phyloP scores from a whole-genome alignment of 1,284 basidiomycete species.

The Moniliophthora roreri region DNA sequence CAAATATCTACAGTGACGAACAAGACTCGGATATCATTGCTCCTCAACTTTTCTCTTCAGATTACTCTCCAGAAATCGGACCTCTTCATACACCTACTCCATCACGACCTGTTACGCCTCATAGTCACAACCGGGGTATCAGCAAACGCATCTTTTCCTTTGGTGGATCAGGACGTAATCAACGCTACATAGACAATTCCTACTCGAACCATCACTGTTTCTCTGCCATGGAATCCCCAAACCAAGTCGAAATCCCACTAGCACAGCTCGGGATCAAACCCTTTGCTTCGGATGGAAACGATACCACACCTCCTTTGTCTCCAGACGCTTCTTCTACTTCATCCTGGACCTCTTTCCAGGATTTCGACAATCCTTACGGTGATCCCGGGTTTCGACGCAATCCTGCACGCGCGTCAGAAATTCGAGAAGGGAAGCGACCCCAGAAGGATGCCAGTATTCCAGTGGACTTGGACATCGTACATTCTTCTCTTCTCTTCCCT shows the following conservation, averaged over 20 bases:
- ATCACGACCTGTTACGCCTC: slow-evolving; percentile 9
- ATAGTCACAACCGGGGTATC: neutral
- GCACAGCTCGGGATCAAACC: neutral
- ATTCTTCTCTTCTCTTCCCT: slow-evolving; percentile 1
- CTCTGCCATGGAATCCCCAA: neutral
- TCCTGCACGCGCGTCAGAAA: slow-evolving; percentile 17
- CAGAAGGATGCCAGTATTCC: too few species aligned
- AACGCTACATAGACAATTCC: neutral
- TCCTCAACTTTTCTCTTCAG: slow-evolving; percentile 5
- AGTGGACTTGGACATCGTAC: too few species aligned
- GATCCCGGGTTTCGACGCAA: neutral
- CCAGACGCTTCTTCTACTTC: neutral
- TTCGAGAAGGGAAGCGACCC: slow-evolving; percentile 26
- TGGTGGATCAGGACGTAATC: slow-evolving; percentile 1
- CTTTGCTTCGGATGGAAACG: neutral
- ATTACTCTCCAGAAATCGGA: neutral
- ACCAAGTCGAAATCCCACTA: neutral
- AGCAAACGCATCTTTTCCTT: neutral
- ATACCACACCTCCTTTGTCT: slow-evolving; percentile 10
- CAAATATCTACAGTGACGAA: neutral
- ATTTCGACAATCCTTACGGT: neutral
- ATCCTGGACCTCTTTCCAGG: neutral
- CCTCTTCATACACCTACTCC: slow-evolving; percentile 9
- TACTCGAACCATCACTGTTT: neutral
- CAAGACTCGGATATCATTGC: neutral